phyloP scores from a whole-genome alignment of 495 filamentous ascomycete genomes.

The Penicillium atrosanguineum region DNA sequence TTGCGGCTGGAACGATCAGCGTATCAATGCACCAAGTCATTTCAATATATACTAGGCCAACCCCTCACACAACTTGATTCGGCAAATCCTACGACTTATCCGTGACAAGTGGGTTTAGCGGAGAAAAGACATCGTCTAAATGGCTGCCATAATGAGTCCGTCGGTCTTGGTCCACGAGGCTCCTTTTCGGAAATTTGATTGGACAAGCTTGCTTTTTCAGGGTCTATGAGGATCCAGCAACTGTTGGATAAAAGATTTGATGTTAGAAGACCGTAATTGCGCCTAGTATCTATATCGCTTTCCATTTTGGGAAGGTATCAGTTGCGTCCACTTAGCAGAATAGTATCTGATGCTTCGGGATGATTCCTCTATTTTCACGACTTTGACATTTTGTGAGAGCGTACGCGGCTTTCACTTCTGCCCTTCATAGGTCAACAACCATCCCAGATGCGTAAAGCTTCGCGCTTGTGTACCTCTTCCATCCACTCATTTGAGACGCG shows the following conservation, averaged over 20 bases:
- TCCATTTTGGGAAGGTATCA: background rate
- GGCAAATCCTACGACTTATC: background rate
- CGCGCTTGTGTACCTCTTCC: background rate
- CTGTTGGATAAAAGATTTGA: no score
- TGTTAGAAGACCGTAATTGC: no score
- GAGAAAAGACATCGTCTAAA: no score
- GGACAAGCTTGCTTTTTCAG: background rate
- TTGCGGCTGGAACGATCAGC: background rate
- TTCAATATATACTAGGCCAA: background rate
- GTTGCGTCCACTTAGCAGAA: background rate
- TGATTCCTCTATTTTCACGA: no score
- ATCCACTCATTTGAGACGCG: no score
- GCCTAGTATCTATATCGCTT: background rate
- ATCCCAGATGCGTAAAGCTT: no score
- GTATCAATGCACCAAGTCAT: background rate
- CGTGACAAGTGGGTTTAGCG: background rate
- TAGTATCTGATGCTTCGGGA: no score
- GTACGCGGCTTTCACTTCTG: background rate
- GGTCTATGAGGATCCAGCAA: background rate
- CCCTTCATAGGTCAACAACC: background rate
- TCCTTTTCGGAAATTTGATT: background rate
- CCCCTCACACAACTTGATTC: background rate
- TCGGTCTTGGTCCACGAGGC: background rate
- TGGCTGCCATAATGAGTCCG: background rate
- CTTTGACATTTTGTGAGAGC: no score